Base-by-base conservation (phyloP, 352 stramenopile genomes). In the Albugo laibachii region DNA sequence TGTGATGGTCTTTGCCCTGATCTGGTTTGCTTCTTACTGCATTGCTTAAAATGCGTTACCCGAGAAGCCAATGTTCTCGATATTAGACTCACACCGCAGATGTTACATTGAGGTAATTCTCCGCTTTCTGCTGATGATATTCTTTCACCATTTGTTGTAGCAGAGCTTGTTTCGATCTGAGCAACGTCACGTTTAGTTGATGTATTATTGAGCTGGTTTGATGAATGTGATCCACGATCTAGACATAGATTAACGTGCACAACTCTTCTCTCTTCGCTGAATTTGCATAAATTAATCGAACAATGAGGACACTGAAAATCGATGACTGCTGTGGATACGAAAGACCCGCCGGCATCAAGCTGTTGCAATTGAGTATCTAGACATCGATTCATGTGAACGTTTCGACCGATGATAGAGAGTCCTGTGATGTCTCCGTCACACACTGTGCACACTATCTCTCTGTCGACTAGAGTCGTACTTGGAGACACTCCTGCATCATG, bases 331-430 rank as follows among this genome's bases (percentile, higher is more conserved):
- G 2, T 51, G 39, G 38, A 10, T 10, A 10, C 8, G 8, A 10
- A 8, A 31, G 24, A 3, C 24, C 8, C 24, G 24, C 24, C 20
- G 3, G 38, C 38, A 43, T 8, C 16, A 19, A 24, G 38, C 20
- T 43, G 16, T 8, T 19, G 38, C 38, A 24, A 43, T 19, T 43
- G 39, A 57, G 18, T 2, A 51, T 91, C 78, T 14, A 92, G 58
- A 56, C 78, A 92, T 44, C 56, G 61, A 46, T 92, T 92, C 21
- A 91, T 53, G 52, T 91, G 78, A 49, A 64, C 48, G 12, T 69
- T 63, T 10, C 69, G 64, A 34, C 79, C 56, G 11, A 62, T 12
- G 45, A 85, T 56, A 13, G 48, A 55, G 62, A 63, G 72, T 27
- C 36, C 36, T 38, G 68, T 64, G 55, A 87, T 56, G 52, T 83